Evolutionary conservation across 164 flowering plant genomes (phyloP).

Genomic region (Aristolochia fimbriata): DNA sequence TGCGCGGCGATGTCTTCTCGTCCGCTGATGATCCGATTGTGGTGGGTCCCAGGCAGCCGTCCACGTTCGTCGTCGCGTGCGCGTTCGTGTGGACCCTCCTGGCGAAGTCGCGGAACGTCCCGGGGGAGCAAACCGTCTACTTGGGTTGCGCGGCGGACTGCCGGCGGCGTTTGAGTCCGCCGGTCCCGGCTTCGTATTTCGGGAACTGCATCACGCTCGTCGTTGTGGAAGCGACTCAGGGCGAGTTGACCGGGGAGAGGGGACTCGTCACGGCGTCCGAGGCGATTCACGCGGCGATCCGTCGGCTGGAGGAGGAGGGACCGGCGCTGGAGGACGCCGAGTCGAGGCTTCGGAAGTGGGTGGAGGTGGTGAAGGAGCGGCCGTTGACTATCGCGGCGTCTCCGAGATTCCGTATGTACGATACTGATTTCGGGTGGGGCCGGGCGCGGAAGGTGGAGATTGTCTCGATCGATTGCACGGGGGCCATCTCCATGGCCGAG

Average conservation of each 20-base stretch:
- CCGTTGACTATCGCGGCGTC: slow-evolving; percentile 5
- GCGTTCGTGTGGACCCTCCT: slow-evolving; percentile 37
- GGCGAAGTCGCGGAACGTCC: slow-evolving; percentile 8
- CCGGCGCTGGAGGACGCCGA: neutral
- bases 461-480: slow-evolving; percentile 3
- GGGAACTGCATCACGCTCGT: slow-evolving; percentile 33
- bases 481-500: slow-evolving; percentile 7
- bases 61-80: slow-evolving; percentile 22
- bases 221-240: neutral
- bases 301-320: slow-evolving; percentile 1
- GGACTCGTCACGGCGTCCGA: slow-evolving; percentile 22
- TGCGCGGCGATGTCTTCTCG: neutral
- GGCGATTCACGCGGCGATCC: slow-evolving; percentile 16
- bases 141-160: slow-evolving; percentile 26
- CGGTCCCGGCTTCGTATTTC: slow-evolving; percentile 30
- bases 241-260: slow-evolving; percentile 16
- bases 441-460: slow-evolving; percentile 6
- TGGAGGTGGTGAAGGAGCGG: neutral
- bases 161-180: slow-evolving; percentile 15
- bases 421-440: slow-evolving; percentile 10
- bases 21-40: no score
- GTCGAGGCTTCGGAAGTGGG: neutral
- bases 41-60: neutral
- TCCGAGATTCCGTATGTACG: slow-evolving; percentile 5
- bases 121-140: neutral